These are phyloP conservation scores for Penicillium sp. DNA, from an alignment of 2,329 filamentous ascomycete genomes.

Conservation along the genomic window DNA sequence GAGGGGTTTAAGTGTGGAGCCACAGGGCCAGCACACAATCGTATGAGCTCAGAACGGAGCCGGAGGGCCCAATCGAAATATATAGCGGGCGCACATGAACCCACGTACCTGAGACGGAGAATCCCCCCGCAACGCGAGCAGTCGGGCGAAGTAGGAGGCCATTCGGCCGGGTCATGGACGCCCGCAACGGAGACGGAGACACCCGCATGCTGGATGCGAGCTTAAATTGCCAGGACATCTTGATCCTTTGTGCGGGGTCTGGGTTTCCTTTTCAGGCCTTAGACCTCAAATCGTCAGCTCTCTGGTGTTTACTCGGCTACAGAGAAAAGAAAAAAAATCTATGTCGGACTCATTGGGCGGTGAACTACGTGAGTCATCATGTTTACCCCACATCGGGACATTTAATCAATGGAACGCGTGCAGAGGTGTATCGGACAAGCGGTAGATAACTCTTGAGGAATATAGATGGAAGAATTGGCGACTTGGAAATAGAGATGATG, in stretches of 20 bases:
- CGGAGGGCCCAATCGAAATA: constrained; percentile 9
- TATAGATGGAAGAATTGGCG: not conserved
- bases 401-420: not conserved
- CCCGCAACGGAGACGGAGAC: constrained; percentile 30
- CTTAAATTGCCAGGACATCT: constrained; percentile 32
- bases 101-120: constrained; percentile 29
- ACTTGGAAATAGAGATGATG: not conserved
- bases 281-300: not conserved
- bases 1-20: not conserved
- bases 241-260: constrained; percentile 1
- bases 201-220: constrained; percentile 30
- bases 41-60: not conserved
- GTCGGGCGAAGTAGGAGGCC: constrained; percentile 25
- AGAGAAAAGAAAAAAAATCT: constrained; percentile 7
- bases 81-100: constrained; percentile 12
- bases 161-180: constrained; percentile 29
- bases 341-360: constrained; percentile 15
- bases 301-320: not conserved
- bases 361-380: constrained; percentile 23
- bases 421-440: constrained; percentile 5
- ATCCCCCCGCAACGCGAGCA: constrained; percentile 17
- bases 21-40: not conserved
- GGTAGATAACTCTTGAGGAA: not conserved
- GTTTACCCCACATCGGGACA: constrained; percentile 9
- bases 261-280: not conserved